Evolutionary conservation across 225 moss, liverwort and hornwort genomes (phyloP).

Genomic region (Polytrichum commune): DNA sequence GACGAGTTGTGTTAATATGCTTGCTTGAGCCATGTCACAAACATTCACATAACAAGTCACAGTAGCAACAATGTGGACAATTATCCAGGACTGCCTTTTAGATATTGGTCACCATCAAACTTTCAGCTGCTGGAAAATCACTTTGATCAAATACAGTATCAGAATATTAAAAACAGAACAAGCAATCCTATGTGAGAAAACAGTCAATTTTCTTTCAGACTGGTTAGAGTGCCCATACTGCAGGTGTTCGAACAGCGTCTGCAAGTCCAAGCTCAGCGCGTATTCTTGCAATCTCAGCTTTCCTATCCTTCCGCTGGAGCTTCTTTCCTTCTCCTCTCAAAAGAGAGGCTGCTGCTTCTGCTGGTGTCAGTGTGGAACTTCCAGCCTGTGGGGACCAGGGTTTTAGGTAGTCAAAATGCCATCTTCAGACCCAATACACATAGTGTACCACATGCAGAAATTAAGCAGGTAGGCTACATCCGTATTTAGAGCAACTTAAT

Average conservation of each 20-base stretch:
- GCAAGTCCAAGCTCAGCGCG: conserved; percentile 83
- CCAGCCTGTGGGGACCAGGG: conserved; percentile 31
- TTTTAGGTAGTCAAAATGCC: neutral
- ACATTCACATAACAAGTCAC: too few species aligned
- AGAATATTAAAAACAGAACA: neutral
- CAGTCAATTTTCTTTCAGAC: neutral
- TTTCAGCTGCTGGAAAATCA: too few species aligned
- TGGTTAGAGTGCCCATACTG: conserved; percentile 36
- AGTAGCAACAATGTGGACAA: too few species aligned
- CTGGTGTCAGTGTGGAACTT: conserved; percentile 51
- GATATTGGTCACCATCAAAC: too few species aligned
- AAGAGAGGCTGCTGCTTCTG: conserved; percentile 71
- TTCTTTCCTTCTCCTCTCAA: conserved; percentile 77
- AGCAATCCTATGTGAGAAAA: neutral
- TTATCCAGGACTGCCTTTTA: too few species aligned
- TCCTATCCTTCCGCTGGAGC: conserved; percentile 70
- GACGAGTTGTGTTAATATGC: neutral
- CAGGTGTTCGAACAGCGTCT: conserved; percentile 74
- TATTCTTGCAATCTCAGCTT: conserved; percentile 67
- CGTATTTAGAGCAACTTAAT: too few species aligned
- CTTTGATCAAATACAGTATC: too few species aligned
- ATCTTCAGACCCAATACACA: too few species aligned
- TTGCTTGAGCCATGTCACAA: too few species aligned
- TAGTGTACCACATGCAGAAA: too few species aligned
- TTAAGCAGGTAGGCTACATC: too few species aligned